Evolutionary conservation across 495 filamentous ascomycete species (phyloP).

Genomic region (Penicillium nucicola): DNA sequence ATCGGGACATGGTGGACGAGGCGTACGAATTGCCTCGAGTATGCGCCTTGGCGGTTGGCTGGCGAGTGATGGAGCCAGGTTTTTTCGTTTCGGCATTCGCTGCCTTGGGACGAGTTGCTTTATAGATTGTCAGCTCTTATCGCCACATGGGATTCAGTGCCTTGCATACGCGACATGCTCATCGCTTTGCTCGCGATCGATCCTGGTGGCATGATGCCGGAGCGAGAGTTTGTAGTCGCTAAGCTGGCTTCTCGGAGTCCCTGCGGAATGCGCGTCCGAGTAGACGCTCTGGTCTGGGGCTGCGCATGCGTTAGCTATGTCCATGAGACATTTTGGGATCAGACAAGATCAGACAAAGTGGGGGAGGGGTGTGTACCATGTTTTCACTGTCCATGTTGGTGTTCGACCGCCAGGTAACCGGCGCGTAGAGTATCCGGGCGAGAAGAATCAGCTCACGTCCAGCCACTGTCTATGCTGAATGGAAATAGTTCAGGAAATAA

Average conservation of each 20-base stretch:
- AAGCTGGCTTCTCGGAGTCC: conserved; percentile 56
- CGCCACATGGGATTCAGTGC: neutral
- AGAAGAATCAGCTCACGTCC: conserved; percentile 22
- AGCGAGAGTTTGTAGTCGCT: conserved; percentile 67
- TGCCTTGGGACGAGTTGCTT: conserved; percentile 55
- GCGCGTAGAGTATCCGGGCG: conserved; percentile 25
- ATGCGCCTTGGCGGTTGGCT: conserved; percentile 34
- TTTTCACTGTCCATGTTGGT: conserved; percentile 38
- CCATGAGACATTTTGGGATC: neutral
- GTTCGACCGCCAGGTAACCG: conserved; percentile 24
- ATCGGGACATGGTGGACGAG: conserved; percentile 41
- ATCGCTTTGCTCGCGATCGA: conserved; percentile 36
- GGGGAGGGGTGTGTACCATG: conserved; percentile 27
- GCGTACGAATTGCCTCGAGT: conserved; percentile 41
- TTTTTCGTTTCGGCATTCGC: conserved; percentile 40
- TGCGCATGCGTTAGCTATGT: conserved; percentile 3
- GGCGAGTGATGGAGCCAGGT: conserved; percentile 30
- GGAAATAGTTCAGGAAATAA: neutral
- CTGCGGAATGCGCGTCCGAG: conserved; percentile 36
- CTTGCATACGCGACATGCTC: conserved; percentile 31
- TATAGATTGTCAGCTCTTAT: conserved; percentile 45
- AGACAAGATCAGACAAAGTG: too few relatives aligned
- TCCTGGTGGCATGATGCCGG: conserved; percentile 49
- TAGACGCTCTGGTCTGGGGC: conserved; percentile 24
- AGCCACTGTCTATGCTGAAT: conserved; percentile 19